These are phyloP conservation scores for Lycium ferocissimum DNA, from an alignment of 257 asterid species.

Conservation along the genomic window DNA sequence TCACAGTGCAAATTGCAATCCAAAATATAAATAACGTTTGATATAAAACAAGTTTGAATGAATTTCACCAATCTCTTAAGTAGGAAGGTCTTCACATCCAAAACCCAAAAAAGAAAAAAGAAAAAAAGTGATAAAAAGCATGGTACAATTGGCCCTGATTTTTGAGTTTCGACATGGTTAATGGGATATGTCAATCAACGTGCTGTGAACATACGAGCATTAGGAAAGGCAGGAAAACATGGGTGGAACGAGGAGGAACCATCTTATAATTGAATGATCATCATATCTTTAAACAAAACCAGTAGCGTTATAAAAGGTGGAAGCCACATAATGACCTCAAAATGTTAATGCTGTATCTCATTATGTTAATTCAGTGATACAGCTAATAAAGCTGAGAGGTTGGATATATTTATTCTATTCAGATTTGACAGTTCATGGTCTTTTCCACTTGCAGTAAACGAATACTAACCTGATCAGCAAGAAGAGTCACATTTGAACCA, in stretches of 20 bases:
- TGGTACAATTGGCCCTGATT: background rate
- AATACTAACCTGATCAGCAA: conserved; percentile 87
- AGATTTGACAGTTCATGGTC: conserved; percentile 8
- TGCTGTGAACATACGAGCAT: background rate
- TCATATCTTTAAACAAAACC: background rate
- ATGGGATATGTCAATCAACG: background rate
- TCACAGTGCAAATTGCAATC: background rate
- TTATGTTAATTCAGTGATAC: background rate
- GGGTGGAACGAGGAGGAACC: background rate
- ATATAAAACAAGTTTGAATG: background rate
- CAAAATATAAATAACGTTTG: background rate
- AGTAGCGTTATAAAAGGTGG: background rate
- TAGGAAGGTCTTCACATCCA: background rate
- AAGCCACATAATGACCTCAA: conserved; percentile 10
- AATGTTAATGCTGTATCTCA: background rate
- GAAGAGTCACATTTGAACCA: conserved; percentile 97
- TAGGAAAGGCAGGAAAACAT: background rate
- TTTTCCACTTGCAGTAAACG: background rate
- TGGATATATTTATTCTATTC: conserved; percentile 4
- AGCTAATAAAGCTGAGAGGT: background rate
- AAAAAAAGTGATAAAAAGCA: background rate
- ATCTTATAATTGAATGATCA: background rate
- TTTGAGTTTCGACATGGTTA: background rate
- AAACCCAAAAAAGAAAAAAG: background rate
- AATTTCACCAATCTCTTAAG: background rate